Evolutionary conservation across 352 stramenopile genomes (phyloP).

Genomic region (Pythium volutum): DNA sequence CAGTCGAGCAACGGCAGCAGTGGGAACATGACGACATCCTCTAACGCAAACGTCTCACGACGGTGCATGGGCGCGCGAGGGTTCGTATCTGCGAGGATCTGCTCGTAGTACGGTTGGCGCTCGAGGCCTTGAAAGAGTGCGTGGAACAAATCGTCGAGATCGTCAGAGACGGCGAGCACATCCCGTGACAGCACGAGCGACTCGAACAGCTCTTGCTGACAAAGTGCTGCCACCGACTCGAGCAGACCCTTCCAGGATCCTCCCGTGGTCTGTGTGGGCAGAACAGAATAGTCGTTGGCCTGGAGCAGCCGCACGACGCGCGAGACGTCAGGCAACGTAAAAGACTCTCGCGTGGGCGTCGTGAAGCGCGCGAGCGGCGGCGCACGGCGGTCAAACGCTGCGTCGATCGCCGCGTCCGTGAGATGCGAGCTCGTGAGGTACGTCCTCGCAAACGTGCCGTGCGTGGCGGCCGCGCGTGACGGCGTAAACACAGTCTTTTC

Average conservation of each 20-base stretch:
- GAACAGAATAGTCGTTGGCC: too few species aligned
- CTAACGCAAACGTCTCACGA: too few species aligned
- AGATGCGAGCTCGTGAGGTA: not conserved
- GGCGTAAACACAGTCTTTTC: not conserved
- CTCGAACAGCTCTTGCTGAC: not conserved
- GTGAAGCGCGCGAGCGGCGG: too few species aligned
- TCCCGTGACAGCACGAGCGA: slow-evolving; percentile 25
- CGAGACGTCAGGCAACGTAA: too few species aligned
- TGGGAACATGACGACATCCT: slow-evolving; percentile 24
- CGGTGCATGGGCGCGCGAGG: too few species aligned
- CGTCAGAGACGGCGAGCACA: not conserved
- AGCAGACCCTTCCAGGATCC: too few species aligned
- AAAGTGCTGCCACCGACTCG: not conserved
- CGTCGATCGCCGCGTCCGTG: slow-evolving; percentile 11
- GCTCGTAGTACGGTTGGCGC: not conserved
- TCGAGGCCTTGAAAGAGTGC: slow-evolving; percentile 25
- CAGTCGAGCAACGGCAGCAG: slow-evolving; percentile 31
- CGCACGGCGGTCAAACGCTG: too few species aligned
- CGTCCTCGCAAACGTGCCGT: not conserved
- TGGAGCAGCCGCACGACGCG: too few species aligned
- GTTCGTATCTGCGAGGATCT: not conserved
- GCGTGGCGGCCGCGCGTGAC: not conserved
- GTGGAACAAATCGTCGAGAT: slow-evolving; percentile 14
- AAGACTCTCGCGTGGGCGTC: too few species aligned
- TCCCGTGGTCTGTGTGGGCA: too few species aligned